Evolutionary conservation across 2,329 filamentous ascomycete genomes (phyloP).

Genomic region (Colletotrichum sp.): DNA sequence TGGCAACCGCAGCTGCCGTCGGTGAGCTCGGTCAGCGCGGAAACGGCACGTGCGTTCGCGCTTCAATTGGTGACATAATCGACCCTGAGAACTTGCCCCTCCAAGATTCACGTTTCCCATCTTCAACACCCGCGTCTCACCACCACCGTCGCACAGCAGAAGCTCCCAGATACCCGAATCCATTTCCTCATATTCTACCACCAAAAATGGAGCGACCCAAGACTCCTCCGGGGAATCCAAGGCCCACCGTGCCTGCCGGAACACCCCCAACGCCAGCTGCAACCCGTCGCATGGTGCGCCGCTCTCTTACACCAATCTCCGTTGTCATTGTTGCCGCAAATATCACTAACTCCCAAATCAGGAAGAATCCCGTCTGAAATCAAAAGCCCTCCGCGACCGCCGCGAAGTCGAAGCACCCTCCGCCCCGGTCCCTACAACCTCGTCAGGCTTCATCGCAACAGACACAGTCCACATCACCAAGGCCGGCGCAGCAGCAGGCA

Average conservation of each 20-base stretch:
- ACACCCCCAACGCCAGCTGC: constrained; percentile 61
- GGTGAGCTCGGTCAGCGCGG: background rate
- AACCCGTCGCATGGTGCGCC: constrained; percentile 58
- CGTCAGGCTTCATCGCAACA: constrained; percentile 75
- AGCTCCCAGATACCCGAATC: too few species aligned
- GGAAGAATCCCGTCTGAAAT: constrained; percentile 87
- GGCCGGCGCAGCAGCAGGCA: constrained; percentile 46
- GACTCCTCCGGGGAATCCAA: constrained; percentile 47
- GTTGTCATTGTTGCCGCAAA: background rate
- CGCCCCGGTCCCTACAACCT: constrained; percentile 51
- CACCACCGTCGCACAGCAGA: background rate
- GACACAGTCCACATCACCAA: constrained; percentile 63
- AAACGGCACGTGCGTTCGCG: constrained; percentile 21
- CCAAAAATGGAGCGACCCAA: constrained; percentile 49
- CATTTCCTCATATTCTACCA: background rate
- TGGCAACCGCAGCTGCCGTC: background rate
- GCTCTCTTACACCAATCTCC: background rate
- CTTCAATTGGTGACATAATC: constrained; percentile 22
- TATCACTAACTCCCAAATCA: constrained; percentile 37
- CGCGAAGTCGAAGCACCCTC: constrained; percentile 65
- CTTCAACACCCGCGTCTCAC: background rate
- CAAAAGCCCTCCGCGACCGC: constrained; percentile 83
- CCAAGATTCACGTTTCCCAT: background rate
- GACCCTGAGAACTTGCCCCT: constrained; percentile 11
- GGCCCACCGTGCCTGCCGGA: constrained; percentile 29